A percentile compares a stretch with the other conserved stretches of the same genome.
Evolutionary conservation across 23 red algal species (phyloP).

Genomic region (Gracilariopsis chorda): DNA sequence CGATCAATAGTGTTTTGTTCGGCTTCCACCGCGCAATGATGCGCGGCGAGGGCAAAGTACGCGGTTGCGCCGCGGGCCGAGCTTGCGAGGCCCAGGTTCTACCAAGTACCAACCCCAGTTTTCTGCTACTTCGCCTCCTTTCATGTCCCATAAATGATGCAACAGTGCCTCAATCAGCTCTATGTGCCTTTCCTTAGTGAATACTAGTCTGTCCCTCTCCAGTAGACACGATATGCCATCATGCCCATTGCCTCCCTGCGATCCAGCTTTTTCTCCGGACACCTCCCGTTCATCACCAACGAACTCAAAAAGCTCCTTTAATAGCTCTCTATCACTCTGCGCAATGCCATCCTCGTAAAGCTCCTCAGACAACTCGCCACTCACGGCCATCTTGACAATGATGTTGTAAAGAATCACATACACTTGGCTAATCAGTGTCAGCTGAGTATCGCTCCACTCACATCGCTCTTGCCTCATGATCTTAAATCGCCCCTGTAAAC

Average conservation of each 20-base stretch:
- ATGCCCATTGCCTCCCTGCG: background rate
- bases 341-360: background rate
- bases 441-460: no score
- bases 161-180: background rate
- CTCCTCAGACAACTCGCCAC: background rate
- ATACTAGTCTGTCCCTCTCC: background rate
- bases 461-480: background rate
- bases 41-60: no score
- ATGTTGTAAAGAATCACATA: conserved; percentile 17
- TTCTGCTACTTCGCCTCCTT: no score
- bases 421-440: conserved; percentile 4
- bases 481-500: conserved; percentile 14
- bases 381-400: background rate
- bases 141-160: background rate
- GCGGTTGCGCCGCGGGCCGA: no score
- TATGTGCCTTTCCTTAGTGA: background rate
- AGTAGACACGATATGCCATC: background rate
- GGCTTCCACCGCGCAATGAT: no score
- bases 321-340: background rate
- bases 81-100: no score
- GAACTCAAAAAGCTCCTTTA: background rate
- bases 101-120: no score
- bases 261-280: background rate
- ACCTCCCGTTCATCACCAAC: background rate
- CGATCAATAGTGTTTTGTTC: no score